Evolutionary conservation across 208 protist species (phyloP).

Genomic region (Leishmania martiniquensis): DNA sequence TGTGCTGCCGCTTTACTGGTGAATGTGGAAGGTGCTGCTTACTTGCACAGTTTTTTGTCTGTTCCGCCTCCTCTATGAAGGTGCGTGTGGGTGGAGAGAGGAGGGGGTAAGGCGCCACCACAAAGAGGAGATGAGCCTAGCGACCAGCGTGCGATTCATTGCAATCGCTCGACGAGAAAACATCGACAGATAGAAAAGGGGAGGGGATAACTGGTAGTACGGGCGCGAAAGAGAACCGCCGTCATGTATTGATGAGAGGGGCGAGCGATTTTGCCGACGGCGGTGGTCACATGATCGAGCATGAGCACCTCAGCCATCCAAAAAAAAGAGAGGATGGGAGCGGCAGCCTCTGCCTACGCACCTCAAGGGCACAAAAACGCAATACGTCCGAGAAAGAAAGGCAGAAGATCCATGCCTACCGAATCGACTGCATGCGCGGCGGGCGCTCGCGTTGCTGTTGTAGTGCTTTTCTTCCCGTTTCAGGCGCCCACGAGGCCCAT

Average conservation of each 20-base stretch:
- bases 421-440: not conserved
- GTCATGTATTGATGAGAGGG: not conserved
- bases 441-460: not conserved
- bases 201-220: not conserved
- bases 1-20: not conserved
- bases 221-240: conserved; percentile 9
- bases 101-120: not conserved
- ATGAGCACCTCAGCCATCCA: not conserved
- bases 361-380: not conserved
- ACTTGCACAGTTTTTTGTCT: not conserved
- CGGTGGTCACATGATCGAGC: not conserved
- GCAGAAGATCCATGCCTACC: not conserved
- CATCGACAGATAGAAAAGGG: no score
- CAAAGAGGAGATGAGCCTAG: not conserved
- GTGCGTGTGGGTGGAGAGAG: not conserved
- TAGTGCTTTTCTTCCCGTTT: not conserved
- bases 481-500: not conserved
- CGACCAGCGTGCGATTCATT: not conserved
- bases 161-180: not conserved
- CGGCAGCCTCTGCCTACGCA: not conserved
- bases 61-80: not conserved
- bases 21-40: not conserved
- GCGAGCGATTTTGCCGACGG: not conserved
- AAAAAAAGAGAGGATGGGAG: not conserved
- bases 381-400: not conserved